These are phyloP conservation scores for Glycyrrhiza uralensis DNA, from an alignment of 306 rosid species.

Conservation along the genomic window DNA sequence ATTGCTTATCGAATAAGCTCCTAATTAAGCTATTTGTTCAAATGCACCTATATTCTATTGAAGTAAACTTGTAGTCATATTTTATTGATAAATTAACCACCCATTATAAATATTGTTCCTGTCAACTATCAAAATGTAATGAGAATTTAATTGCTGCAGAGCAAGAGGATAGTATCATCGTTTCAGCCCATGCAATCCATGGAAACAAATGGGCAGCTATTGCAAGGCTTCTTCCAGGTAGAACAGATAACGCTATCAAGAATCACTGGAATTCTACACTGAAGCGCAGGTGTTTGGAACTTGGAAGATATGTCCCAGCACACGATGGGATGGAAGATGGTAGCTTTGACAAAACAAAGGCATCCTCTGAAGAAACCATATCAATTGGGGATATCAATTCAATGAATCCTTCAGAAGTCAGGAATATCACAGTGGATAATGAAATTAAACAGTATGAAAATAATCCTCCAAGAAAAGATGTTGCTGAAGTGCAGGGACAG, in stretches of 20 bases:
- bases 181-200: constrained; percentile 68
- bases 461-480: constrained; percentile 21
- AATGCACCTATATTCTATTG: neutral
- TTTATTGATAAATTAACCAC: constrained; percentile 10
- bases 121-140: neutral
- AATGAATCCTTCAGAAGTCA: constrained; percentile 30
- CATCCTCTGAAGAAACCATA: constrained; percentile 70
- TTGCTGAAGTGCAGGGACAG: constrained; percentile 31
- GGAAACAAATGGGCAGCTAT: constrained; percentile 87
- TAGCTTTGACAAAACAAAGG: constrained; percentile 45
- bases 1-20: too few species aligned
- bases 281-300: constrained; percentile 49
- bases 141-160: constrained; percentile 46
- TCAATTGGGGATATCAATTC: constrained; percentile 43
- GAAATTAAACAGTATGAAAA: constrained; percentile 23
- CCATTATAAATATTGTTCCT: neutral
- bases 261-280: constrained; percentile 86
- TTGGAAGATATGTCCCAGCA: constrained; percentile 25
- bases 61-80: neutral
- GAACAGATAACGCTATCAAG: constrained; percentile 80
- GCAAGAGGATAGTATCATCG: constrained; percentile 58
- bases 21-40: too few species aligned
- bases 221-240: constrained; percentile 72
- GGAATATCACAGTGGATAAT: constrained; percentile 31
- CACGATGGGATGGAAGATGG: constrained; percentile 35